Percentiles rank a stretch among this genome's conserved stretches.
phyloP scores from a whole-genome alignment of 1,284 basidiomycete species.

The Abortiporus biennis region DNA sequence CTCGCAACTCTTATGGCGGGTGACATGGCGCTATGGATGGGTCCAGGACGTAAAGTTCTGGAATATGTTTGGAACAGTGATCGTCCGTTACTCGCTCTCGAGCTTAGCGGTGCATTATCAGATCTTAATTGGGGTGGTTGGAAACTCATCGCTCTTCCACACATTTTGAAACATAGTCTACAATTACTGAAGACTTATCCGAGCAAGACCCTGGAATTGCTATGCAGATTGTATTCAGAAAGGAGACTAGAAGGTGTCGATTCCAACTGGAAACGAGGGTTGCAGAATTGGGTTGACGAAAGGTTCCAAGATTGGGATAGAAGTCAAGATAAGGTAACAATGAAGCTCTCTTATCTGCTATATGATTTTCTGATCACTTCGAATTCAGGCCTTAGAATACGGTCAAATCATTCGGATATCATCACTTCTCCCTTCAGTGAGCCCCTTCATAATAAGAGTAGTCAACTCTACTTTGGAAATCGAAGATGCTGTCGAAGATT shows the following conservation, averaged over 20 bases:
- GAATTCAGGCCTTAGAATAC: constrained; percentile 37
- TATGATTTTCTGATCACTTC: not conserved
- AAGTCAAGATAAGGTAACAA: constrained; percentile 28
- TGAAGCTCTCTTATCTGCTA: constrained; percentile 7
- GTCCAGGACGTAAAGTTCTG: constrained; percentile 54
- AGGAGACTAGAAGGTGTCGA: constrained; percentile 51
- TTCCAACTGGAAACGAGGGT: constrained; percentile 46
- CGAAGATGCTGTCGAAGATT: constrained; percentile 27
- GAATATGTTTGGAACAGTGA: constrained; percentile 39
- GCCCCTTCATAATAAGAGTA: constrained; percentile 41
- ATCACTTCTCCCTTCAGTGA: constrained; percentile 38
- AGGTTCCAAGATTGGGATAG: constrained; percentile 30
- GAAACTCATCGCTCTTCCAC: constrained; percentile 57
- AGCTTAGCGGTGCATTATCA: constrained; percentile 51
- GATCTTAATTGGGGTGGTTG: constrained; percentile 70
- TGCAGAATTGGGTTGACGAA: constrained; percentile 38
- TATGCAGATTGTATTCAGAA: constrained; percentile 40
- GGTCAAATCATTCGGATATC: constrained; percentile 47
- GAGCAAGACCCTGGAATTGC: constrained; percentile 37
- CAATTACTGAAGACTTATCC: constrained; percentile 38
- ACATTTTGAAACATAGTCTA: constrained; percentile 44
- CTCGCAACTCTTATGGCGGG: constrained; percentile 49
- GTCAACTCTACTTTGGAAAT: constrained; percentile 37
- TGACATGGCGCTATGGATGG: constrained; percentile 61
- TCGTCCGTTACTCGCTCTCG: constrained; percentile 38